Evolutionary conservation across 1,284 basidiomycete genomes (phyloP).

Genomic region (Takashimella koratensis): DNA sequence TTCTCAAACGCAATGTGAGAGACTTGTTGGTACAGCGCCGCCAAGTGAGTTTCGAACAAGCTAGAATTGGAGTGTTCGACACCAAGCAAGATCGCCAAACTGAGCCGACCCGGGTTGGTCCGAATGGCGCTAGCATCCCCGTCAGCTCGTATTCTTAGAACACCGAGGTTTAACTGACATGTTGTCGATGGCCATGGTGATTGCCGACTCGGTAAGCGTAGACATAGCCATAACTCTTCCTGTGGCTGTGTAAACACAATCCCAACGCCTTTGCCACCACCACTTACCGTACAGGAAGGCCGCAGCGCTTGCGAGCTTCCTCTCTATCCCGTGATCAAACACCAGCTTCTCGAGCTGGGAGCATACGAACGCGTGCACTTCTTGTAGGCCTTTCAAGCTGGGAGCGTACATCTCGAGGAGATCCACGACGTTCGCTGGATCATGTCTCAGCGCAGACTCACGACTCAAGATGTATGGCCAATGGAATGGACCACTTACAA

Average conservation of each 20-base stretch:
- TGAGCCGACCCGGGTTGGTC: not conserved
- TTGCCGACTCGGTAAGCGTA: conserved; percentile 22
- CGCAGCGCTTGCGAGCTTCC: conserved; percentile 16
- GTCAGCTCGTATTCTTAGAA: no score
- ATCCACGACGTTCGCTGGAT: conserved; percentile 31
- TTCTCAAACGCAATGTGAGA: conserved; percentile 24
- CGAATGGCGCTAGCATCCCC: no score
- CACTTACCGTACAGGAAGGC: conserved; percentile 28
- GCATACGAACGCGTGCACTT: conserved; percentile 30
- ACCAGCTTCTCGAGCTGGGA: conserved; percentile 28
- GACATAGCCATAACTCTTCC: conserved; percentile 37
- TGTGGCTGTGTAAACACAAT: conserved; percentile 20
- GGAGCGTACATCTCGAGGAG: conserved; percentile 32
- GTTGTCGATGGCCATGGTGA: conserved; percentile 27
- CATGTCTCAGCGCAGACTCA: not conserved
- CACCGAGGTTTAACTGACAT: conserved; percentile 12
- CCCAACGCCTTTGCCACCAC: conserved; percentile 25
- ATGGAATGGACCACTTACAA: conserved; percentile 10
- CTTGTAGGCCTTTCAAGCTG: conserved; percentile 28
- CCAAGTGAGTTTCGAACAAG: conserved; percentile 27
- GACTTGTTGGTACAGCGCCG: conserved; percentile 25
- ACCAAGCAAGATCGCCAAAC: conserved; percentile 30
- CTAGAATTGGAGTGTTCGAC: conserved; percentile 19
- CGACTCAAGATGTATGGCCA: not conserved
- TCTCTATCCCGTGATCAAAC: conserved; percentile 21